These are phyloP conservation scores for Ambrosia hybrid DNA, from an alignment of 140 eudicot genomes.

Conservation along the genomic window DNA sequence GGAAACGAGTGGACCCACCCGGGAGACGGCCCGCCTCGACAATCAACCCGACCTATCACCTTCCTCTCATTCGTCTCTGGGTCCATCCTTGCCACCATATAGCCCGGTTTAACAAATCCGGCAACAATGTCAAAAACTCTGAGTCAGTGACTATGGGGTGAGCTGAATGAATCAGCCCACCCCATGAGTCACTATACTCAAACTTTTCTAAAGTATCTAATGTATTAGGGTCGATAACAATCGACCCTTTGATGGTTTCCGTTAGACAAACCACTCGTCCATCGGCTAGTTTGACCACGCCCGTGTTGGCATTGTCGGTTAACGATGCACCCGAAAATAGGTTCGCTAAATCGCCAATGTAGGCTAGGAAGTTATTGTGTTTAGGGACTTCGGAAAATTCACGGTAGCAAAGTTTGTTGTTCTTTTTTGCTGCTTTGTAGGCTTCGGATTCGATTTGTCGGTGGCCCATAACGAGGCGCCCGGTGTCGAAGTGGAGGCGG, in stretches of 20 bases:
- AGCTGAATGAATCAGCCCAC: slow-evolving; percentile 86
- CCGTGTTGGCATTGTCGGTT: slow-evolving; percentile 95
- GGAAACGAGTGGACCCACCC: slow-evolving; percentile 99
- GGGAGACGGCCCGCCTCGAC: slow-evolving; percentile 84
- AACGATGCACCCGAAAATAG: slow-evolving; percentile 84
- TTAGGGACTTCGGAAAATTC: slow-evolving; percentile 94
- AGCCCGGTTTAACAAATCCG: slow-evolving; percentile 81
- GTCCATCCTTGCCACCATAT: slow-evolving; percentile 75
- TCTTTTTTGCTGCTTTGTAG: slow-evolving; percentile 72
- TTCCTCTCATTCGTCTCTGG: slow-evolving; percentile 78
- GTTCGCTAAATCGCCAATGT: slow-evolving; percentile 80
- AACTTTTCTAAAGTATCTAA: slow-evolving; percentile 80
- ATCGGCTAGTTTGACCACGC: slow-evolving; percentile 68
- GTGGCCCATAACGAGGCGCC: slow-evolving; percentile 75
- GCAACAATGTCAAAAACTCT: slow-evolving; percentile 74
- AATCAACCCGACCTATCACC: slow-evolving; percentile 75
- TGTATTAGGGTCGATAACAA: slow-evolving; percentile 67
- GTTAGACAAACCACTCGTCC: slow-evolving; percentile 94
- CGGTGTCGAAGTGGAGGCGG: slow-evolving; percentile 69
- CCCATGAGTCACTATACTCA: slow-evolving; percentile 63
- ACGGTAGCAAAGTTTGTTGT: slow-evolving; percentile 73
- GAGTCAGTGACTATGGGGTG: slow-evolving; percentile 86
- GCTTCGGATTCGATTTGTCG: slow-evolving; percentile 91
- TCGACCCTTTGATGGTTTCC: slow-evolving; percentile 90
- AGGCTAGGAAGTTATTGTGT: slow-evolving; percentile 61